Base-by-base conservation (phyloP, 495 filamentous ascomycete species). In the Aspergillus olivimuriae region DNA sequence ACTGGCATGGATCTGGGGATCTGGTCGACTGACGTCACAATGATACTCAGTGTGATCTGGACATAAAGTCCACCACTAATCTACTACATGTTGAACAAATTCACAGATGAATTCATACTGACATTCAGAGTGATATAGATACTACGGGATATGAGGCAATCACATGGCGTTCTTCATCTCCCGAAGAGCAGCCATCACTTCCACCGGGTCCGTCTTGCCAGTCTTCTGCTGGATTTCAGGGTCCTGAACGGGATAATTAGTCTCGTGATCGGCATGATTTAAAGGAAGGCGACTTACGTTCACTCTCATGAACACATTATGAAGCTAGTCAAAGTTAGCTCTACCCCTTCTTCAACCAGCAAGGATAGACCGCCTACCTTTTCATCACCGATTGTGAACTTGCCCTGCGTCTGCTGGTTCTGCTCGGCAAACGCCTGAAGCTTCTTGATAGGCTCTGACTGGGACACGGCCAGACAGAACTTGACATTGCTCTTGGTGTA, bases 301-400 rank as follows among this genome's bases (percentile, higher is more conserved):
- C 43, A 92, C 76, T 44, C 81, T 76, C 92, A 98, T 97, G 55
- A 98, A 98, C 2, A 96, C 89, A 60, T 98, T 98, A 61, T 97
- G 90, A 61, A 88, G 65, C 90, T 94, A 56, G 21, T 2, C 2
- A n/a, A 28, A 56, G 32, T 54, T 47, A 40, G 9, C 23, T 34
- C 9, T 16, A n/a, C 11, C 2, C 15, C 1, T 19, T 2, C 11
- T 15, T 22, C 20, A 41, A 37, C 8, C 28, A 0, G 0, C 6
- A 17, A 36, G 1, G n/a, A 31, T 17, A 20, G 10, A 11, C 2
- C 6, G 50, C 65, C 51, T 65, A 89, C 87, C 84, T 98, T 98
- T 65, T 98, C 92, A 61, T 98, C 89, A 0, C 87, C 89, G 63
- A 98, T 97, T 0, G 92, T 98, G 52, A 94, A 96, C 59, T 88